These are phyloP conservation scores for Fusarium coicis DNA, from an alignment of 2,329 filamentous ascomycete genomes.

Conservation along the genomic window DNA sequence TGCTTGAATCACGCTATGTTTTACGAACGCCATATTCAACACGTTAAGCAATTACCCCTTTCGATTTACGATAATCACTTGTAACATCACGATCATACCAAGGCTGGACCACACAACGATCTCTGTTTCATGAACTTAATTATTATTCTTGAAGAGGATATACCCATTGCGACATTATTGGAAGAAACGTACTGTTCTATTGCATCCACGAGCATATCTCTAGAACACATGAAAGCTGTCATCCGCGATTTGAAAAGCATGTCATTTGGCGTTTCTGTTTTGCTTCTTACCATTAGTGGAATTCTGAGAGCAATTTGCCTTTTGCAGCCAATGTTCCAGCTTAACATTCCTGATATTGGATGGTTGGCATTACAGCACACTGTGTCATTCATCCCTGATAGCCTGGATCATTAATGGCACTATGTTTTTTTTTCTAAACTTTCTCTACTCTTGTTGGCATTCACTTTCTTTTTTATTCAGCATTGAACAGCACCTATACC, in stretches of 20 bases:
- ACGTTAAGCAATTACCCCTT: slow-evolving; percentile 15
- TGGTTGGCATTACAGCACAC: slow-evolving; percentile 4
- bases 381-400: neutral
- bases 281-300: neutral
- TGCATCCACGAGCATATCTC: slow-evolving; percentile 13
- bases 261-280: slow-evolving; percentile 21
- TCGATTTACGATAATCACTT: slow-evolving; percentile 29
- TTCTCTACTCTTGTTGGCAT: neutral
- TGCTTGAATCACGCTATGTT: slow-evolving; percentile 15
- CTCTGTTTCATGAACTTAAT: slow-evolving; percentile 33
- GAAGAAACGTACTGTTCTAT: slow-evolving; percentile 32
- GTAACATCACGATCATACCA: slow-evolving; percentile 42
- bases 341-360: slow-evolving; percentile 2
- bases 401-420: neutral
- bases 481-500: slow-evolving; percentile 24
- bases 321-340: slow-evolving; percentile 9
- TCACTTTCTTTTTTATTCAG: neutral
- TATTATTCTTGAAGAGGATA: slow-evolving; percentile 43
- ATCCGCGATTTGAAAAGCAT: slow-evolving; percentile 26
- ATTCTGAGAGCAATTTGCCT: neutral
- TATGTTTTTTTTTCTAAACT: neutral
- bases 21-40: slow-evolving; percentile 20
- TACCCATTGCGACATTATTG: slow-evolving; percentile 47
- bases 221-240: slow-evolving; percentile 27
- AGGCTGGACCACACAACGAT: slow-evolving; percentile 39